Conservation (phyloP, 441 rosid species). For the Eruca vesicaria region DNA sequence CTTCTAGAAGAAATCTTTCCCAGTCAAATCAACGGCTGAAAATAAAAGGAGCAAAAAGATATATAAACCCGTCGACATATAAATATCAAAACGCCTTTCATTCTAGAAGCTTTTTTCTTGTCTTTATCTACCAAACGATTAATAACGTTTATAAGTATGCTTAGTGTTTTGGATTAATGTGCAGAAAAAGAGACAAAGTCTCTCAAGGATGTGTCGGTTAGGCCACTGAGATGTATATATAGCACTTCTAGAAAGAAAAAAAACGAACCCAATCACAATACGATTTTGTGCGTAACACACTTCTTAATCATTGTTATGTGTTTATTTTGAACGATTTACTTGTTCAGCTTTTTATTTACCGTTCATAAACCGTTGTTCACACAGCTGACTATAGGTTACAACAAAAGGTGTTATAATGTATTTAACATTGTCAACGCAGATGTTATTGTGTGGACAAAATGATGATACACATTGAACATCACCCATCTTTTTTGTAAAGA, state of each 20-base stretch:
- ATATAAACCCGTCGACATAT: background rate
- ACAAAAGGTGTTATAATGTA: too few relatives aligned
- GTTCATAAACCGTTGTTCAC: too few relatives aligned
- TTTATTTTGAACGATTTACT: too few relatives aligned
- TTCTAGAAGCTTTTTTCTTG: slow-evolving; percentile 27
- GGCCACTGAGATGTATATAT: background rate
- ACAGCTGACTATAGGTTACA: too few relatives aligned
- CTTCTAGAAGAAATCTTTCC: slow-evolving; percentile 15
- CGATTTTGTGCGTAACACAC: too few relatives aligned
- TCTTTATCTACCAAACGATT: slow-evolving; percentile 5
- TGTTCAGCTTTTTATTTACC: too few relatives aligned
- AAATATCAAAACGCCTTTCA: slow-evolving; percentile 27
- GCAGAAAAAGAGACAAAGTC: background rate
- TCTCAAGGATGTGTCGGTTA: background rate
- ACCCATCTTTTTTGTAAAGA: too few relatives aligned
- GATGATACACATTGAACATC: too few relatives aligned
- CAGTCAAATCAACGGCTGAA: slow-evolving; percentile 22
- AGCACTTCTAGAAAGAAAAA: slow-evolving; percentile 30
- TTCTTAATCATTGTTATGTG: too few relatives aligned
- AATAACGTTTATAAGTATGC: background rate
- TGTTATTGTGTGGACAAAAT: too few relatives aligned
- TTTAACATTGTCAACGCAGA: too few relatives aligned
- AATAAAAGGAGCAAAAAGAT: background rate
- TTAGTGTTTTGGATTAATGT: too few relatives aligned
- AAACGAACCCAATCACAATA: background rate